Evolutionary conservation across 495 filamentous ascomycete genomes (phyloP).

Genomic region (Podospora appendiculata): DNA sequence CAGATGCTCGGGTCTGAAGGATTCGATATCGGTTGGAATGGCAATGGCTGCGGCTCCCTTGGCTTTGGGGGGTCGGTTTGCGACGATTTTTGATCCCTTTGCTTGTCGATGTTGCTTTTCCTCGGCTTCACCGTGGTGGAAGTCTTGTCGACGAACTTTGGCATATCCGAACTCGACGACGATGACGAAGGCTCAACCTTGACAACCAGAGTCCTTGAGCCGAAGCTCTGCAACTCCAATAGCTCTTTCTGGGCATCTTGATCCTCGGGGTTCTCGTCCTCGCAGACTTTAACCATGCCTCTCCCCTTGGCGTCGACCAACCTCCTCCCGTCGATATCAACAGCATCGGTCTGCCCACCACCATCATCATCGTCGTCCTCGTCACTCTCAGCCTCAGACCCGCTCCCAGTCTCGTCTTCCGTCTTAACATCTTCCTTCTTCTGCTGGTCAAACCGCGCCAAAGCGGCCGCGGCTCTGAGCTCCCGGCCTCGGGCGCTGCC

Average conservation of each 20-base stretch:
- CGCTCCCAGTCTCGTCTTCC: slow-evolving; percentile 25
- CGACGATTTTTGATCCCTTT: neutral
- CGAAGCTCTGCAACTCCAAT: slow-evolving; percentile 40
- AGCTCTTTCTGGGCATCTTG: slow-evolving; percentile 54
- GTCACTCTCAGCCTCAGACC: slow-evolving; percentile 27
- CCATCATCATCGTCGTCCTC: slow-evolving; percentile 36
- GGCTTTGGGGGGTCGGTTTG: neutral
- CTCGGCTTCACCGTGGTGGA: neutral
- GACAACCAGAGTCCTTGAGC: neutral
- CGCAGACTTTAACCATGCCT: slow-evolving; percentile 62
- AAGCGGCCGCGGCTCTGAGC: slow-evolving; percentile 64
- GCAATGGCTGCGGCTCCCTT: no score
- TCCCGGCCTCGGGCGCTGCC: slow-evolving; percentile 63
- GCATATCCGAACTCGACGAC: neutral
- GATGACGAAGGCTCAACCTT: neutral
- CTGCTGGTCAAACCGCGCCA: slow-evolving; percentile 60
- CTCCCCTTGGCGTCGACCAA: slow-evolving; percentile 54
- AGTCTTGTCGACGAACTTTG: neutral
- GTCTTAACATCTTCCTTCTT: slow-evolving; percentile 35
- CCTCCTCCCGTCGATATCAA: slow-evolving; percentile 52
- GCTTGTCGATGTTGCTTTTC: neutral
- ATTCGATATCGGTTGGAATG: neutral
- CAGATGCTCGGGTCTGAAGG: slow-evolving; percentile 35
- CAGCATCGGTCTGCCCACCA: slow-evolving; percentile 25
- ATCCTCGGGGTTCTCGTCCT: slow-evolving; percentile 56